phyloP scores from a whole-genome alignment of 2,329 filamentous ascomycete species.

The Teratosphaeriaceae sp. region DNA sequence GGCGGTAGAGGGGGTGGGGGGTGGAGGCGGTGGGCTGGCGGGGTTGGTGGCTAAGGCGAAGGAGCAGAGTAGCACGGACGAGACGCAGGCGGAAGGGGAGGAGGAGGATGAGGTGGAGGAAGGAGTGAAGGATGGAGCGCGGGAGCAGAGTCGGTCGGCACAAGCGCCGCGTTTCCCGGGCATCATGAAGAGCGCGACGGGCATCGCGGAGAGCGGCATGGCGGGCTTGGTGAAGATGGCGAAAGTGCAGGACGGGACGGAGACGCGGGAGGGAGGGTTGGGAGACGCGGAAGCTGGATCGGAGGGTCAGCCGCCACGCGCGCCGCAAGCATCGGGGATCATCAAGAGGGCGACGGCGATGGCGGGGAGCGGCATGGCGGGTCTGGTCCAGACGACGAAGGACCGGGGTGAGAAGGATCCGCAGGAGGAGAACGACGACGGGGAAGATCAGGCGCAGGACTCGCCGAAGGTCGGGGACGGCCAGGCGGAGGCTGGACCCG shows the following conservation, averaged over 20 bases:
- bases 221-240: no score
- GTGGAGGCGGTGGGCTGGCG: conserved; percentile 5
- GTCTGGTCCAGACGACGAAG: neutral
- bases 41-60: conserved; percentile 4
- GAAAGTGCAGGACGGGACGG: no score
- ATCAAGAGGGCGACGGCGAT: neutral
- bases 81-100: neutral
- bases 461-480: neutral
- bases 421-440: neutral
- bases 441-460: neutral
- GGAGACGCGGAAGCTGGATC: neutral
- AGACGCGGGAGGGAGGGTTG: neutral
- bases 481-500: neutral
- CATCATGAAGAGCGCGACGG: no score
- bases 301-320: no score
- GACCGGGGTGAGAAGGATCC: neutral
- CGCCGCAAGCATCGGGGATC: no score
- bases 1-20: neutral
- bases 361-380: neutral
- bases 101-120: neutral
- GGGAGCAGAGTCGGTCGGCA: neutral
- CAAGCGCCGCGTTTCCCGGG: no score
- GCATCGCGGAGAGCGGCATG: neutral
- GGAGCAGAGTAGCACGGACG: neutral
- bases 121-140: neutral